Evolutionary conservation across 768 basidiomycete species (phyloP).

Genomic region (Pleurotus djamor): DNA sequence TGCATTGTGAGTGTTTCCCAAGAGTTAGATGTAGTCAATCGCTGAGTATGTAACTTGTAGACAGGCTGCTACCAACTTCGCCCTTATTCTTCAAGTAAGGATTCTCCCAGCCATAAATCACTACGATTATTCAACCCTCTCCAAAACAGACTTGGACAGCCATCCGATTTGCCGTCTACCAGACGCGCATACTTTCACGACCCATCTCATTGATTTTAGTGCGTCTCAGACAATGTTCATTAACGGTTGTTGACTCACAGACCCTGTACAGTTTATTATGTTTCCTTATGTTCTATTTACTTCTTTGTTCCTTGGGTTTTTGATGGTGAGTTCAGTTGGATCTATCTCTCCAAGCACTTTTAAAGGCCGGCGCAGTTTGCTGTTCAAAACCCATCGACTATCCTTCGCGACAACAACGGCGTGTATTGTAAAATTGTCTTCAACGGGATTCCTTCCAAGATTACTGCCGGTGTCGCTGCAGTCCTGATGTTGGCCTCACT

Average conservation of each 20-base stretch:
- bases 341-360: too few relatives aligned
- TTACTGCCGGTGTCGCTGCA: neutral
- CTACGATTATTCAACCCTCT: neutral
- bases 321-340: neutral
- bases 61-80: neutral
- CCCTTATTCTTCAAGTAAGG: neutral
- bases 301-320: neutral
- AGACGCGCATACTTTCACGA: neutral
- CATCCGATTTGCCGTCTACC: neutral
- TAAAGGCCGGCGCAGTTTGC: neutral
- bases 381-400: neutral
- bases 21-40: neutral
- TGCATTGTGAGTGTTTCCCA: neutral
- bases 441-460: conserved; percentile 1
- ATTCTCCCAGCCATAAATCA: neutral
- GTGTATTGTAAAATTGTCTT: conserved; percentile 2
- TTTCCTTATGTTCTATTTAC: neutral
- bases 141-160: neutral
- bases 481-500: neutral
- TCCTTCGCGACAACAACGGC: neutral
- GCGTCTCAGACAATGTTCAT: neutral
- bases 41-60: neutral
- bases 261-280: neutral
- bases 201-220: neutral
- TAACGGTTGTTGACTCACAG: neutral